Evolutionary conservation across 345 rosid species (phyloP).

Genomic region (Heritiera littoralis): DNA sequence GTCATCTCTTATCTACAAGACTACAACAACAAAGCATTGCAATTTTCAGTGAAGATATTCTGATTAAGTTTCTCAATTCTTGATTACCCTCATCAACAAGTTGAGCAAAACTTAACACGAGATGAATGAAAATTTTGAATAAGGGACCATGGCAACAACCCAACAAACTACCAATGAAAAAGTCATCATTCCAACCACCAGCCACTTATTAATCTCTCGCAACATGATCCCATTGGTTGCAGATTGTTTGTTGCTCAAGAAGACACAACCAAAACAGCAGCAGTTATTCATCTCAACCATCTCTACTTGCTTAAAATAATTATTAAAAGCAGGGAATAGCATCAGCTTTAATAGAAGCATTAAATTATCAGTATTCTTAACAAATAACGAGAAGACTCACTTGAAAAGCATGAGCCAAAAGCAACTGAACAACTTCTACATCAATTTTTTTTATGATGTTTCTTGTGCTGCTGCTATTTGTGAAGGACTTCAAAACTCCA

Average conservation of each 20-base stretch:
- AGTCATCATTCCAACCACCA: background rate
- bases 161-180: background rate
- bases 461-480: slow-evolving; percentile 42
- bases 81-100: background rate
- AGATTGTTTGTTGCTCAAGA: background rate
- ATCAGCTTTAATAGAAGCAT: background rate
- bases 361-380: background rate
- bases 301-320: background rate
- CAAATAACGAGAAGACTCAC: slow-evolving; percentile 37
- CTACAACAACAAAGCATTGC: background rate
- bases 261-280: background rate
- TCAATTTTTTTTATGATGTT: slow-evolving; percentile 59
- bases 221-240: background rate
- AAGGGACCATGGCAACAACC: slow-evolving; percentile 3
- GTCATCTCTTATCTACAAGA: background rate
- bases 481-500: slow-evolving; percentile 60
- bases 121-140: background rate
- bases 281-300: slow-evolving; percentile 1
- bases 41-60: background rate
- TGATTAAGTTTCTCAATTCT: background rate
- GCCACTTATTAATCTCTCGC: background rate
- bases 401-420: slow-evolving; percentile 77
- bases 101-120: background rate
- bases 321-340: background rate
- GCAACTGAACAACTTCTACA: slow-evolving; percentile 59